Conservation (phyloP, 2,329 filamentous ascomycete species). For the Ambrosiella cleistominuta region DNA sequence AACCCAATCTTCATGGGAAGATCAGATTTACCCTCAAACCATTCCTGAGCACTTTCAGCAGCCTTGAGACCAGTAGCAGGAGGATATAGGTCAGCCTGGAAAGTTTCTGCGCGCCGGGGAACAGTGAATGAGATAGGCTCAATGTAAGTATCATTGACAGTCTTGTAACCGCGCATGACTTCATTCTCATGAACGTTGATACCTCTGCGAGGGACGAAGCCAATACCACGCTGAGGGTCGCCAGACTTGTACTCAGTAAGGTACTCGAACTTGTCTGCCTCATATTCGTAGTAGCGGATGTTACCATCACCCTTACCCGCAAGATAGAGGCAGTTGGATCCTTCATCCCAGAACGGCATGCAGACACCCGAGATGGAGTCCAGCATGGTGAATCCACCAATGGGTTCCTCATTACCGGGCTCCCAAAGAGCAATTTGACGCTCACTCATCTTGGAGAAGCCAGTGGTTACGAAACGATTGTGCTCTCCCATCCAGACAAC, state of each 20-base stretch:
- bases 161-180: conserved; percentile 90
- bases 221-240: conserved; percentile 86
- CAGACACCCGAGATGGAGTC: conserved; percentile 95
- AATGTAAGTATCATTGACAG: conserved; percentile 82
- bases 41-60: conserved; percentile 63
- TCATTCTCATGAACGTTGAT: conserved; percentile 96
- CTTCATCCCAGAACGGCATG: conserved; percentile 99
- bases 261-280: conserved; percentile 97
- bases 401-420: conserved; percentile 65
- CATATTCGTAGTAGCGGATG: conserved; percentile 96
- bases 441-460: conserved; percentile 97
- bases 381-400: conserved; percentile 76
- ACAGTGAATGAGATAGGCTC: conserved; percentile 97
- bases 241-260: conserved; percentile 93
- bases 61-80: conserved; percentile 66
- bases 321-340: conserved; percentile 85
- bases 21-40: conserved; percentile 70
- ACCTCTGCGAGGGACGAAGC: conserved; percentile 85
- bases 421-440: conserved; percentile 94
- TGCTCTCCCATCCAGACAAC: conserved; percentile 95
- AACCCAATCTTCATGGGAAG: conserved; percentile 85
- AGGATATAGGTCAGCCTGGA: conserved; percentile 94
- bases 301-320: conserved; percentile 98
- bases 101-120: conserved; percentile 77
- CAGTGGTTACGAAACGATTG: conserved; percentile 87